Evolutionary conservation across 2,329 filamentous ascomycete genomes (phyloP).

Genomic region (Ophiostoma perfectum): DNA sequence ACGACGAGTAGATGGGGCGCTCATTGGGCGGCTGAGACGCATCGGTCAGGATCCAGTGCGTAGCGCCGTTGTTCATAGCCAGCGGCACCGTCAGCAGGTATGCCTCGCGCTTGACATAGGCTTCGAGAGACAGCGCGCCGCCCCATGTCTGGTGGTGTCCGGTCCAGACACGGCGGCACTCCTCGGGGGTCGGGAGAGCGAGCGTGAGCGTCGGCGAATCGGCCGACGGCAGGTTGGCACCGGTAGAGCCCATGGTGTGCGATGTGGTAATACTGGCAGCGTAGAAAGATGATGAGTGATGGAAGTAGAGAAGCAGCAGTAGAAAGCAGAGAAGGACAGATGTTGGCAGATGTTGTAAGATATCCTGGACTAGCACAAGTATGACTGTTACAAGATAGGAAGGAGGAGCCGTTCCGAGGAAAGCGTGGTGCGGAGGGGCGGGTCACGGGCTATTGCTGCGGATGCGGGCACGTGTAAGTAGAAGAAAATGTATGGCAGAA

Average conservation of each 20-base stretch:
- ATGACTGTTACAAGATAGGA: conserved; percentile 16
- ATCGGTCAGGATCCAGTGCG: conserved; percentile 60
- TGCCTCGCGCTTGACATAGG: conserved; percentile 56
- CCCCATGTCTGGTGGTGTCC: conserved; percentile 56
- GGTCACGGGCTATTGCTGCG: conserved; percentile 2
- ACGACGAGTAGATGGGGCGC: conserved; percentile 56
- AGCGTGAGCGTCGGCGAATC: conserved; percentile 42
- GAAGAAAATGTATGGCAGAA: not conserved
- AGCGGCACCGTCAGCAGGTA: conserved; percentile 55
- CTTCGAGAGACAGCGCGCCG: conserved; percentile 46
- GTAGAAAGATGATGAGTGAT: not conserved
- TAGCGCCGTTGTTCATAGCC: conserved; percentile 53
- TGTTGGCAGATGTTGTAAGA: too few relatives aligned
- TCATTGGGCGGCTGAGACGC: conserved; percentile 34
- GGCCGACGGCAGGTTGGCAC: conserved; percentile 33
- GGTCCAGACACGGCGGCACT: conserved; percentile 51
- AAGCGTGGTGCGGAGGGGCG: conserved; percentile 5
- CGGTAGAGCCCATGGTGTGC: conserved; percentile 31
- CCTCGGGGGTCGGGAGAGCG: conserved; percentile 50
- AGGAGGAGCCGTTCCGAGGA: conserved; percentile 16
- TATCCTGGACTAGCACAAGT: not conserved
- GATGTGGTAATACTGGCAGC: not conserved
- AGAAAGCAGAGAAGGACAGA: not conserved
- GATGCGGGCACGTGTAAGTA: not conserved
- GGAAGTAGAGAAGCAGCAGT: not conserved